phyloP scores from a whole-genome alignment of 495 filamentous ascomycete species.

The Letharia lupina region DNA sequence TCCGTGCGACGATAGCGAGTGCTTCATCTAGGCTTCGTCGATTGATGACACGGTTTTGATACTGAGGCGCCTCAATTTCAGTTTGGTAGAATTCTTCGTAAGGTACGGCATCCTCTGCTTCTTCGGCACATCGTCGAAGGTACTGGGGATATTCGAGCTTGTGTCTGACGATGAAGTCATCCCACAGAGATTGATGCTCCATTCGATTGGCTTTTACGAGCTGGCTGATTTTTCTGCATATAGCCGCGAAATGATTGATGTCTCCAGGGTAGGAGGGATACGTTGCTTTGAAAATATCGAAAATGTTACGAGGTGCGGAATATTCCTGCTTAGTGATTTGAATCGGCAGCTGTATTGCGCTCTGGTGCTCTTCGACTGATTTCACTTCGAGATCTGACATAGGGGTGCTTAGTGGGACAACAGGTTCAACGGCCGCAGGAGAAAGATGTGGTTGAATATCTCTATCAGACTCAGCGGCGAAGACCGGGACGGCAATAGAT shows the following conservation, averaged over 20 bases:
- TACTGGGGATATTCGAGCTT: constrained; percentile 35
- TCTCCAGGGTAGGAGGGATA: constrained; percentile 52
- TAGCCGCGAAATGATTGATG: constrained; percentile 43
- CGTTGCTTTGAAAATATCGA: constrained; percentile 43
- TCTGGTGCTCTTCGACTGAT: background rate
- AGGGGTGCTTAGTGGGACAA: background rate
- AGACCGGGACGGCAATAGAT: background rate
- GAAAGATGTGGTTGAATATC: background rate
- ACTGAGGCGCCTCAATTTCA: constrained; percentile 20
- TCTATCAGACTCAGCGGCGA: background rate
- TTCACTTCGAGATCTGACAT: background rate
- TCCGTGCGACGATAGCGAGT: constrained; percentile 7
- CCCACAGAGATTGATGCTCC: constrained; percentile 48
- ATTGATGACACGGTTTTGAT: constrained; percentile 18
- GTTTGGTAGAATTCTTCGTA: constrained; percentile 24
- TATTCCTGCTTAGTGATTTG: background rate
- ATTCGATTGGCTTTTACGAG: constrained; percentile 37
- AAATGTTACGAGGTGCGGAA: constrained; percentile 28
- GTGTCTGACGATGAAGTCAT: constrained; percentile 56
- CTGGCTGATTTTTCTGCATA: constrained; percentile 46
- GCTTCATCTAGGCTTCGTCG: constrained; percentile 15
- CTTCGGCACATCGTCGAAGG: constrained; percentile 26
- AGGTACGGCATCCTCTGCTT: constrained; percentile 22
- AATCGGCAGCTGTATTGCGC: background rate
- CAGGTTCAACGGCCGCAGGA: background rate